A percentile compares a stretch with the other conserved stretches of the same genome.
These are phyloP conservation scores for Suzukiozyma palmioleophila DNA, from an alignment of 1,139 yeast genomes.

Conservation along the genomic window DNA sequence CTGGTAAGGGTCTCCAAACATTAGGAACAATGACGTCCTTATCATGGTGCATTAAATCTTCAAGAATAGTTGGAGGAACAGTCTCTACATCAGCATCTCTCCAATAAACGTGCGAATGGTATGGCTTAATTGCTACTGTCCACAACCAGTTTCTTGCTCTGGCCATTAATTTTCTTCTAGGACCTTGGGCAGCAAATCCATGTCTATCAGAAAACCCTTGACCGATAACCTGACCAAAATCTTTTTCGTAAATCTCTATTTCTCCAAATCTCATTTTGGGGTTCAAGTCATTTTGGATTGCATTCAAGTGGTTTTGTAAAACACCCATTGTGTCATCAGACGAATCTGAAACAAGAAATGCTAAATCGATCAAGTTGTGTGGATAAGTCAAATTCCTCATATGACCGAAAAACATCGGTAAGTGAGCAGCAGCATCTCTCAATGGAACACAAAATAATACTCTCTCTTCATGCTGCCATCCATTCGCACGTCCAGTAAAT, in stretches of 20 bases:
- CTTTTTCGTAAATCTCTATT: slow-evolving; percentile 52
- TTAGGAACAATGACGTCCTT: slow-evolving; percentile 67
- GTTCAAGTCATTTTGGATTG: slow-evolving; percentile 42
- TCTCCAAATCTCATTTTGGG: slow-evolving; percentile 46
- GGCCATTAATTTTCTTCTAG: slow-evolving; percentile 51
- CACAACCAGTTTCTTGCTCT: slow-evolving; percentile 53
- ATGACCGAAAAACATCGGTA: slow-evolving; percentile 59
- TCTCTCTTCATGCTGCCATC: slow-evolving; percentile 53
- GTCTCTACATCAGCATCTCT: slow-evolving; percentile 54
- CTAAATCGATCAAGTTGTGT: slow-evolving; percentile 52
- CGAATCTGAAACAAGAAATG: slow-evolving; percentile 55
- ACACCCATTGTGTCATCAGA: slow-evolving; percentile 55
- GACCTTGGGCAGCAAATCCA: slow-evolving; percentile 53
- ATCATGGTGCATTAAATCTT: slow-evolving; percentile 52
- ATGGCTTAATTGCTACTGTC: slow-evolving; percentile 48
- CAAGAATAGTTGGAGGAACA: slow-evolving; percentile 46
- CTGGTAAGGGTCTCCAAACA: slow-evolving; percentile 90
- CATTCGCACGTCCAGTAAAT: slow-evolving; percentile 41
- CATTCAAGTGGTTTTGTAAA: slow-evolving; percentile 37
- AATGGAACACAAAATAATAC: slow-evolving; percentile 56
- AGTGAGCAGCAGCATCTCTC: slow-evolving; percentile 59
- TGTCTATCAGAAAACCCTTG: slow-evolving; percentile 51
- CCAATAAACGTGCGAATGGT: slow-evolving; percentile 53
- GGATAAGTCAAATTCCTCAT: slow-evolving; percentile 56
- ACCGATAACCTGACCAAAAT: slow-evolving; percentile 50